These are phyloP conservation scores for Fusarium concolor DNA, from an alignment of 2,329 filamentous ascomycete genomes.

Conservation along the genomic window DNA sequence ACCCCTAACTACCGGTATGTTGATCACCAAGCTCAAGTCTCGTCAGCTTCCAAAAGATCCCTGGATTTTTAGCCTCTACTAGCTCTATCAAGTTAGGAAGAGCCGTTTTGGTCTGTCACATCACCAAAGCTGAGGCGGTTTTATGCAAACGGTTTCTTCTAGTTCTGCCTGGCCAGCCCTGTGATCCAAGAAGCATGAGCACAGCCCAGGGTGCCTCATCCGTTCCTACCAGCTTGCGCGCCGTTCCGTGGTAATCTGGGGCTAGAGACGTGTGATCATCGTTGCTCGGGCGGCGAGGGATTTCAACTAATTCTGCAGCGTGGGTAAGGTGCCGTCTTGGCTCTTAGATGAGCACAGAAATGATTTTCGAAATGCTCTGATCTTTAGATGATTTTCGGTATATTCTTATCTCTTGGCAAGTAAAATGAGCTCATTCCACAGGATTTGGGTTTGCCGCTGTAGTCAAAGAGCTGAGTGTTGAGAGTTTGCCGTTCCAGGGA, in stretches of 20 bases:
- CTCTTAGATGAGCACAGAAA: background rate
- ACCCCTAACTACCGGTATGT: slow-evolving; percentile 10
- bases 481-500: background rate
- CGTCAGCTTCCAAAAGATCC: slow-evolving; percentile 26
- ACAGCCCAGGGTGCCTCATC: background rate
- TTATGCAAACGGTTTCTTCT: slow-evolving; percentile 20
- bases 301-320: slow-evolving; percentile 24
- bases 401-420: background rate
- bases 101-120: slow-evolving; percentile 10
- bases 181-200: background rate
- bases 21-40: background rate
- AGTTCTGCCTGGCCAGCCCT: slow-evolving; percentile 1
- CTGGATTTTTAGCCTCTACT: slow-evolving; percentile 1
- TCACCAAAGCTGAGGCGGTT: background rate
- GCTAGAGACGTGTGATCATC: slow-evolving; percentile 4
- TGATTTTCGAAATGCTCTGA: background rate
- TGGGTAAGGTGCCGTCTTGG: background rate
- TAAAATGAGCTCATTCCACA: background rate
- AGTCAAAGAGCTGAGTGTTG: background rate
- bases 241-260: slow-evolving; percentile 24
- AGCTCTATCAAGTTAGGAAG: slow-evolving; percentile 21
- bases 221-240: slow-evolving; percentile 6
- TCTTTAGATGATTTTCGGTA: background rate
- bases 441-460: background rate
- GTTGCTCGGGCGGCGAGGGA: slow-evolving; percentile 4